Evolutionary conservation across 2,329 filamentous ascomycete genomes (phyloP).

Genomic region (Penicillium janthinellum): DNA sequence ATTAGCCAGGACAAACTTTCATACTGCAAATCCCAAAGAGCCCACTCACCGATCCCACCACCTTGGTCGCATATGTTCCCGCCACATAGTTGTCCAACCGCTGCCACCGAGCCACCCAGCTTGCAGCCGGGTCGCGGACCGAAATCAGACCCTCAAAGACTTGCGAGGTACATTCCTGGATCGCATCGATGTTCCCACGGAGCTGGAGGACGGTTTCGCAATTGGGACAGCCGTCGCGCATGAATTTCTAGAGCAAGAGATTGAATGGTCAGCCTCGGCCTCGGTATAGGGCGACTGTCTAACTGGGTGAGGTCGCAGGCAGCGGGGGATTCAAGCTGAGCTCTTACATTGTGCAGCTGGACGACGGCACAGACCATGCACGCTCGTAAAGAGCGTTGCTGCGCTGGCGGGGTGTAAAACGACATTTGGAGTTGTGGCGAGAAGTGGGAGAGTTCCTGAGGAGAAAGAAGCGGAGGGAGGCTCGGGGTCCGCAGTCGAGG

Average conservation of each 20-base stretch:
- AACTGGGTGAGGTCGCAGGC: not conserved
- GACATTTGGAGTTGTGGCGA: constrained; percentile 37
- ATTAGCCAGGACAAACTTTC: not conserved
- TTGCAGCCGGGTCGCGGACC: constrained; percentile 75
- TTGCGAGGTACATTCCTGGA: constrained; percentile 91
- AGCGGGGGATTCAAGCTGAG: constrained; percentile 10
- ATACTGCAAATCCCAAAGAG: not conserved
- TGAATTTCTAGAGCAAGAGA: constrained; percentile 67
- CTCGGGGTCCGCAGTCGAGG: constrained; percentile 21
- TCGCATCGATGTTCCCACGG: constrained; percentile 72
- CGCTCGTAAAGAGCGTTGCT: constrained; percentile 85
- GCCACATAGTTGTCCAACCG: constrained; percentile 83
- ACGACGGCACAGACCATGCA: constrained; percentile 99
- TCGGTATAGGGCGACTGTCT: not conserved
- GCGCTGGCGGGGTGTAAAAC: constrained; percentile 71
- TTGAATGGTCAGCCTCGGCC: constrained; percentile 1
- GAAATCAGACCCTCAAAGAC: constrained; percentile 93
- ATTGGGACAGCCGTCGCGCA: constrained; percentile 87
- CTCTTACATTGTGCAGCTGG: constrained; percentile 71
- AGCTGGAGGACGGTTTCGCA: constrained; percentile 92
- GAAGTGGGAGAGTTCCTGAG: constrained; percentile 3
- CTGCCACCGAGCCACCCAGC: constrained; percentile 98
- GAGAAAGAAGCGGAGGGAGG: constrained; percentile 5
- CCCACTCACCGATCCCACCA: constrained; percentile 70
- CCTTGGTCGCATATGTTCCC: constrained; percentile 93